These are phyloP conservation scores for Umbelopsis ramanniana DNA, from an alignment of 192 early-diverging fungal species.

Conservation along the genomic window DNA sequence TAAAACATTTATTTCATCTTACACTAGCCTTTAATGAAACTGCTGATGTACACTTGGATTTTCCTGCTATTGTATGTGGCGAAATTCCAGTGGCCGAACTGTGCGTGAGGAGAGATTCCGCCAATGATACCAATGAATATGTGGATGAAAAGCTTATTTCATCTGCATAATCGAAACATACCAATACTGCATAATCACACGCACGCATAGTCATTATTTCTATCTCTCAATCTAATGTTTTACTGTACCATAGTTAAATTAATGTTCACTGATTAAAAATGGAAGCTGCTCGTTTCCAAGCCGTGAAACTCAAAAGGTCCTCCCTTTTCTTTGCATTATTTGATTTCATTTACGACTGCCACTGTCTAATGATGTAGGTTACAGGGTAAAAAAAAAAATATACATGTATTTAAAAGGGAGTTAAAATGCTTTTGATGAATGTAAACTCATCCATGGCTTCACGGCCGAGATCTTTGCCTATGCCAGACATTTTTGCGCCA, in stretches of 20 bases:
- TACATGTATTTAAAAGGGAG: background rate
- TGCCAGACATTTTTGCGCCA: slow-evolving; percentile 61
- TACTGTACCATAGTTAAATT: too few species aligned
- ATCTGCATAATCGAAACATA: background rate
- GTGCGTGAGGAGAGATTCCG: background rate
- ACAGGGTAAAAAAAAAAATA: too few species aligned
- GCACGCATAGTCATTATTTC: too few species aligned
- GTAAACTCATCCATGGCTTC: slow-evolving; percentile 57
- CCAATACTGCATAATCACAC: too few species aligned
- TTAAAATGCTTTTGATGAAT: slow-evolving; percentile 46
- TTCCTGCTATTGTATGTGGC: slow-evolving; percentile 19
- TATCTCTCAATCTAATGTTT: too few species aligned
- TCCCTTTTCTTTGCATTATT: too few species aligned
- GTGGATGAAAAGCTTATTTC: slow-evolving; percentile 10
- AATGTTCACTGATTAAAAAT: too few species aligned
- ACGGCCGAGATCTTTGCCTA: slow-evolving; percentile 62
- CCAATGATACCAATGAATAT: background rate
- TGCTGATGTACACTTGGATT: slow-evolving; percentile 16
- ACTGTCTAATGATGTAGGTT: too few species aligned
- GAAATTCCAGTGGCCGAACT: background rate
- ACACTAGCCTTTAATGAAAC: slow-evolving; percentile 10
- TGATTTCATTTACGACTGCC: too few species aligned
- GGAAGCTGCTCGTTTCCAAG: too few species aligned
- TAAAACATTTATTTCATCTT: slow-evolving; percentile 27
- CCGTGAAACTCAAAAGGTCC: too few species aligned